These are phyloP conservation scores for Steccherinum ochraceum DNA, from an alignment of 768 basidiomycete species.

Conservation along the genomic window DNA sequence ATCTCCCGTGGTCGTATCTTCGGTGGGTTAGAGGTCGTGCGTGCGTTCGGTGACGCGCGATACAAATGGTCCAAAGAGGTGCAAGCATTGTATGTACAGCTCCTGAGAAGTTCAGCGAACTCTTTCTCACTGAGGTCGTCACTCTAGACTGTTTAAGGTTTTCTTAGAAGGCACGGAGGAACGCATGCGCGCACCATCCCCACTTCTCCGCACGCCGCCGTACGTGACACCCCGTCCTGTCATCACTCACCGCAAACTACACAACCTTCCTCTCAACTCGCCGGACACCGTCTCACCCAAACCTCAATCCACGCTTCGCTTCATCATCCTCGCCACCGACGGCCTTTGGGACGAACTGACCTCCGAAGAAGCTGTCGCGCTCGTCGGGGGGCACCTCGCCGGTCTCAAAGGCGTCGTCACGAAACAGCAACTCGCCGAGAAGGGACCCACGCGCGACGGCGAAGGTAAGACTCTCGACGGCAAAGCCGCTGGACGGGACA, in stretches of 20 bases:
- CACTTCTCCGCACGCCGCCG: slow-evolving; percentile 79
- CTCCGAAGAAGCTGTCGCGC: slow-evolving; percentile 80
- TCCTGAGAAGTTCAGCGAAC: not conserved
- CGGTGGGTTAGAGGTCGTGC: slow-evolving; percentile 80
- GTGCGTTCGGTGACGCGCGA: slow-evolving; percentile 84
- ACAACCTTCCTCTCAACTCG: slow-evolving; percentile 34
- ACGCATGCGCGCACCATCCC: slow-evolving; percentile 52
- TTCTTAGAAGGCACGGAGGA: slow-evolving; percentile 61
- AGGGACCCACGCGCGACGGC: slow-evolving; percentile 53
- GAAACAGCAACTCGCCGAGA: slow-evolving; percentile 46
- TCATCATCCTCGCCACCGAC: slow-evolving; percentile 88
- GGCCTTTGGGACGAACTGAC: slow-evolving; percentile 47
- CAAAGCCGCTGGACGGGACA: slow-evolving; percentile 39
- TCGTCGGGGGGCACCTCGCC: slow-evolving; percentile 77
- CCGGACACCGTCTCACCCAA: slow-evolving; percentile 10
- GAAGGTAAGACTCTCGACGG: slow-evolving; percentile 51
- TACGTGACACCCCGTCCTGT: slow-evolving; percentile 85
- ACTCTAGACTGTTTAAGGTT: slow-evolving; percentile 49
- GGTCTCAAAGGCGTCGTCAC: slow-evolving; percentile 62
- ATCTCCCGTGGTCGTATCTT: slow-evolving; percentile 78
- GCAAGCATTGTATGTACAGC: slow-evolving; percentile 62
- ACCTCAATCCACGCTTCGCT: slow-evolving; percentile 44
- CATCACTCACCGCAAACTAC: slow-evolving; percentile 68
- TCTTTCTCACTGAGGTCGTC: not conserved
- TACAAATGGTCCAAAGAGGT: slow-evolving; percentile 81